Evolutionary conservation across 805 yeast species (phyloP).

Genomic region (Brettanomyces naardenensis): DNA sequence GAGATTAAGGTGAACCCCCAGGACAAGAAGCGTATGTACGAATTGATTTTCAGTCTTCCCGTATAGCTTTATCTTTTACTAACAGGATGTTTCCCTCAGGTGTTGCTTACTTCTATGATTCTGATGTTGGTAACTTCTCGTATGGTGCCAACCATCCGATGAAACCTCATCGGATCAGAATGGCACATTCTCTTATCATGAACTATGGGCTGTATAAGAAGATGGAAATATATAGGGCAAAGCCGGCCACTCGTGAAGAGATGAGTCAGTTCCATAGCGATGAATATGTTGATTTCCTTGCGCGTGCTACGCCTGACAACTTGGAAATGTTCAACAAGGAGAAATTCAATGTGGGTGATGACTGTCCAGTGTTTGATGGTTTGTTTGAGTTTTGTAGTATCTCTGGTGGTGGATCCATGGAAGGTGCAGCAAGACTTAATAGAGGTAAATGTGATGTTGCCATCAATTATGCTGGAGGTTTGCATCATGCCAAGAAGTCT

Average conservation of each 20-base stretch:
- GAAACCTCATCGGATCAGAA: conserved; percentile 98
- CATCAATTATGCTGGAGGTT: conserved; percentile 88
- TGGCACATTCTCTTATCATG: conserved; percentile 96
- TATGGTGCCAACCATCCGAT: conserved; percentile 98
- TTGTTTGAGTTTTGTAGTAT: conserved; percentile 68
- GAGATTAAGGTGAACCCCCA: conserved; percentile 48
- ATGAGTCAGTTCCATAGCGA: conserved; percentile 98
- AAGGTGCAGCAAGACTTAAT: conserved; percentile 78
- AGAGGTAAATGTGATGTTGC: conserved; percentile 86
- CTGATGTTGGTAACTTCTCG: conserved; percentile 96
- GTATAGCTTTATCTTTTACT: conserved; percentile 1
- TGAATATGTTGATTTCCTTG: conserved; percentile 88
- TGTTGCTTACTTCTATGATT: conserved; percentile 75
- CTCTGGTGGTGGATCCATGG: conserved; percentile 85
- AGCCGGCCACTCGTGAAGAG: conserved; percentile 96
- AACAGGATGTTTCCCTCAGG: conserved; percentile 21
- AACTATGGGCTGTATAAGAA: conserved; percentile 93
- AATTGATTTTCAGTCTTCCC: too few relatives aligned
- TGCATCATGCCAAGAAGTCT: conserved; percentile 86
- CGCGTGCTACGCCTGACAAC: conserved; percentile 88
- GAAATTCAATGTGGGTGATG: conserved; percentile 95
- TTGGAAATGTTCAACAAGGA: conserved; percentile 81
- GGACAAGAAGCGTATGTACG: conserved; percentile 38
- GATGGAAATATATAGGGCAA: conserved; percentile 95
- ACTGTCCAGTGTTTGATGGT: conserved; percentile 79